Conservation (phyloP, 192 early-diverging fungal species). For the Coemansia sp. region DNA sequence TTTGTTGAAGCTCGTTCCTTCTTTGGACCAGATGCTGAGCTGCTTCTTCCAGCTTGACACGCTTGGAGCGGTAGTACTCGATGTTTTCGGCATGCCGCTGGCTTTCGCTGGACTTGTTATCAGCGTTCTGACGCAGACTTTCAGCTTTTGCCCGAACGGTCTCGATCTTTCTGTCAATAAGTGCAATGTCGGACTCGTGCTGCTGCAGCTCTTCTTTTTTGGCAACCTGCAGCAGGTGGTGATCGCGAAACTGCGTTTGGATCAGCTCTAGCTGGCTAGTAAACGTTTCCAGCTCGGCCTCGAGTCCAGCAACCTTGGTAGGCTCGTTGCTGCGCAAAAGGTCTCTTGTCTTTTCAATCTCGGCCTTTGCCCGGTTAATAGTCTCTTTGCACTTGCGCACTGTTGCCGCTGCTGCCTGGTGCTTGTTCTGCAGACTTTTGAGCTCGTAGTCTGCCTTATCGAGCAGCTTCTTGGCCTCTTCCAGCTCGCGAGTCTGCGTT, state of each 20-base stretch:
- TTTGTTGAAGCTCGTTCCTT: conserved; percentile 23
- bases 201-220: conserved; percentile 45
- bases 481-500: conserved; percentile 9
- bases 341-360: conserved; percentile 57
- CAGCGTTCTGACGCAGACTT: conserved; percentile 33
- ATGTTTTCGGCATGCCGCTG: conserved; percentile 49
- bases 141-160: conserved; percentile 30
- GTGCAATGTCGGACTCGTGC: conserved; percentile 16
- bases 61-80: conserved; percentile 61
- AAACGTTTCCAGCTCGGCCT: conserved; percentile 57
- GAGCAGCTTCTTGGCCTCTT: conserved; percentile 1
- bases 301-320: conserved; percentile 62
- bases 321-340: conserved; percentile 64
- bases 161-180: conserved; percentile 41
- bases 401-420: conserved; percentile 20
- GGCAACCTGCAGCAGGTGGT: conserved; percentile 50
- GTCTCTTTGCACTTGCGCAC: conserved; percentile 45
- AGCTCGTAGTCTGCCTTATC: conserved; percentile 24
- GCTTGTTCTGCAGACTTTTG: conserved; percentile 35
- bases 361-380: conserved; percentile 33
- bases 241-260: conserved; percentile 62
- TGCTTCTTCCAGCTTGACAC: conserved; percentile 33
- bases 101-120: conserved; percentile 28
- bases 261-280: conserved; percentile 60
- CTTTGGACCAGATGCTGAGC: conserved; percentile 22